Conservation (phyloP, 495 filamentous ascomycete species). For the Podospora tetraspora region DNA sequence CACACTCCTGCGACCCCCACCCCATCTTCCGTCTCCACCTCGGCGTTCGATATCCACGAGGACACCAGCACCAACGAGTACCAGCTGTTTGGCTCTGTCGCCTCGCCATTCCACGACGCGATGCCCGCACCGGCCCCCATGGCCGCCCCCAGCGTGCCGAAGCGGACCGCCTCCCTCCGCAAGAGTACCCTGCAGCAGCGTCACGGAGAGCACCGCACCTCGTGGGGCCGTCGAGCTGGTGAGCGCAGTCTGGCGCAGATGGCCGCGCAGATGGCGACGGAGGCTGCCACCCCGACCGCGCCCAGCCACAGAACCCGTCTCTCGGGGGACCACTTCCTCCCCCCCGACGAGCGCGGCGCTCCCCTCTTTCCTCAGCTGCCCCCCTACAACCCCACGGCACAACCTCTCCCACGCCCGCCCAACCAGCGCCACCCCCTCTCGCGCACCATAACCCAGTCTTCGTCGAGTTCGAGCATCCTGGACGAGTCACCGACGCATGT, state of each 20-base stretch:
- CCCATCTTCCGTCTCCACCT: slow-evolving; percentile 3
- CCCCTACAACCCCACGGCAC: slow-evolving; percentile 52
- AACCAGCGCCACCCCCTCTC: slow-evolving; percentile 79
- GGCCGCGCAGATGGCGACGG: slow-evolving; percentile 37
- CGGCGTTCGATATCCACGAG: slow-evolving; percentile 43
- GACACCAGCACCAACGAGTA: slow-evolving; percentile 39
- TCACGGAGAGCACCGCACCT: slow-evolving; percentile 54
- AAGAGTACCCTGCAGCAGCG: slow-evolving; percentile 86
- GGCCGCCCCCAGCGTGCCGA: slow-evolving; percentile 32
- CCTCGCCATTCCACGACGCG: slow-evolving; percentile 29
- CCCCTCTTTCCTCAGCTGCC: slow-evolving; percentile 53
- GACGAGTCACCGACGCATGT: slow-evolving; percentile 72
- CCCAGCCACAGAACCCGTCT: slow-evolving; percentile 57
- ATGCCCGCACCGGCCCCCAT: slow-evolving; percentile 26
- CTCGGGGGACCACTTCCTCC: slow-evolving; percentile 69
- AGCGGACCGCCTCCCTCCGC: slow-evolving; percentile 65
- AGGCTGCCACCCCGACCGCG: slow-evolving; percentile 46
- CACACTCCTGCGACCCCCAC: slow-evolving; percentile 29
- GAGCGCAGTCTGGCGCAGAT: slow-evolving; percentile 30
- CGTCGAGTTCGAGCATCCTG: slow-evolving; percentile 67
- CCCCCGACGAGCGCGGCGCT: slow-evolving; percentile 54
- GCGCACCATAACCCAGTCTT: slow-evolving; percentile 75
- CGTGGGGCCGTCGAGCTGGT: slow-evolving; percentile 48
- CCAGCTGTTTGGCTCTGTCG: slow-evolving; percentile 31
- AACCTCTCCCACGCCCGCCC: slow-evolving; percentile 40